phyloP scores from a whole-genome alignment of 2,329 filamentous ascomycete species.

The Microdochium nivale region DNA sequence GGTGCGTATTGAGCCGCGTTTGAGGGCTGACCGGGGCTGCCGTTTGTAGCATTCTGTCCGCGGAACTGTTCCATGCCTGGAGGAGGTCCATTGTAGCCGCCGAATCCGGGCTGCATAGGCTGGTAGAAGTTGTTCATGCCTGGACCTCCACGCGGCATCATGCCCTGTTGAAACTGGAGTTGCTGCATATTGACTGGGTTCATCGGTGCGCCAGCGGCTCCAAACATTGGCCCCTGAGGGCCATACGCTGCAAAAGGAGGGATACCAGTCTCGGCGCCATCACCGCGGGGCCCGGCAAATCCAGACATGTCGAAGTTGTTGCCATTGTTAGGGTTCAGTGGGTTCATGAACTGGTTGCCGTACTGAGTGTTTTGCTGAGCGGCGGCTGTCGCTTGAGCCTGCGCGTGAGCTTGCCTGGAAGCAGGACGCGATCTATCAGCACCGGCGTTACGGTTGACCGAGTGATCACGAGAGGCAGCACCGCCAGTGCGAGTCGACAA shows the following conservation, averaged over 20 bases:
- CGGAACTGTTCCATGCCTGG: conserved; percentile 48
- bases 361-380: conserved; percentile 27
- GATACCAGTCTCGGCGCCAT: conserved; percentile 41
- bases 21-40: conserved; percentile 40
- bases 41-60: conserved; percentile 39
- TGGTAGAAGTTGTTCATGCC: conserved; percentile 50
- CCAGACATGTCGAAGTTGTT: conserved; percentile 39
- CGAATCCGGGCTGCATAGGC: conserved; percentile 45
- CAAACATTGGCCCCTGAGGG: conserved; percentile 44
- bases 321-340: conserved; percentile 30
- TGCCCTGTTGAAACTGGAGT: conserved; percentile 50
- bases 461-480: conserved; percentile 33
- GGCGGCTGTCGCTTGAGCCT: conserved; percentile 16
- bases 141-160: conserved; percentile 44
- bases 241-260: conserved; percentile 42
- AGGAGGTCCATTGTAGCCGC: conserved; percentile 39
- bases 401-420: conserved; percentile 40
- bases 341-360: conserved; percentile 44
- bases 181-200: conserved; percentile 42
- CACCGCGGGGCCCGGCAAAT: conserved; percentile 42
- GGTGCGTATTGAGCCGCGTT: conserved; percentile 22
- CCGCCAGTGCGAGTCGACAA: conserved; percentile 56
- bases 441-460: conserved; percentile 31
- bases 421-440: conserved; percentile 46
- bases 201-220: conserved; percentile 33